These are phyloP conservation scores for Chimonanthus salicifolius DNA, from an alignment of 164 flowering plant species.

Conservation along the genomic window DNA sequence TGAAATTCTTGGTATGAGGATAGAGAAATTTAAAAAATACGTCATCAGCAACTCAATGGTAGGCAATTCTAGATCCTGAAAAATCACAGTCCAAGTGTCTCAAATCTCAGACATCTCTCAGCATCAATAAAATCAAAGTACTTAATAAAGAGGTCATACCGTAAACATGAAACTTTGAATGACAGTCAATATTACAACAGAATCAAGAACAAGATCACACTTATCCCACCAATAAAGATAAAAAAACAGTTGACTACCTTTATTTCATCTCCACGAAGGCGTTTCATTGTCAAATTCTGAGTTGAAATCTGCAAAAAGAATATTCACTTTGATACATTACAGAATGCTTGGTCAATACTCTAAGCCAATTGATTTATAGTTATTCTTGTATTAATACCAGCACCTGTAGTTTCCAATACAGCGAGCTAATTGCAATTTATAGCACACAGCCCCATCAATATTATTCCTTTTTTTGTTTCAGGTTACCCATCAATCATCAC, in stretches of 20 bases:
- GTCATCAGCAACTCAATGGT: too few relatives aligned
- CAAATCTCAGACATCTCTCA: not conserved
- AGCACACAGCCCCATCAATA: too few relatives aligned
- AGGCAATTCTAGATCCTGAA: too few relatives aligned
- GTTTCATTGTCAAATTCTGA: constrained; percentile 80
- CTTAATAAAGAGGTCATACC: not conserved
- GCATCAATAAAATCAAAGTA: not conserved
- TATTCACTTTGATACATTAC: not conserved
- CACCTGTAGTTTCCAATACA: too few relatives aligned
- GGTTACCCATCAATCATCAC: too few relatives aligned
- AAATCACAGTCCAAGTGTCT: too few relatives aligned
- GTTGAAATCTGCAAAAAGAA: constrained; percentile 53
- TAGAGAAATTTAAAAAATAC: too few relatives aligned
- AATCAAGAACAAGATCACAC: not conserved
- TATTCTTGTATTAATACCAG: too few relatives aligned
- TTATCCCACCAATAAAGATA: not conserved
- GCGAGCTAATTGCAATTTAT: too few relatives aligned
- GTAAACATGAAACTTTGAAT: not conserved
- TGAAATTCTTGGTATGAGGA: too few relatives aligned
- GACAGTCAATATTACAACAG: not conserved
- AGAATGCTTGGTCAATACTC: not conserved
- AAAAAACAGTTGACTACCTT: constrained; percentile 39
- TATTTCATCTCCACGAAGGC: constrained; percentile 88
- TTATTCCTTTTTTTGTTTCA: too few relatives aligned
- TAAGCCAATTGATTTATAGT: not conserved